Conservation (phyloP, 1,284 basidiomycete species). For the Moesziomyces parantarcticus region DNA sequence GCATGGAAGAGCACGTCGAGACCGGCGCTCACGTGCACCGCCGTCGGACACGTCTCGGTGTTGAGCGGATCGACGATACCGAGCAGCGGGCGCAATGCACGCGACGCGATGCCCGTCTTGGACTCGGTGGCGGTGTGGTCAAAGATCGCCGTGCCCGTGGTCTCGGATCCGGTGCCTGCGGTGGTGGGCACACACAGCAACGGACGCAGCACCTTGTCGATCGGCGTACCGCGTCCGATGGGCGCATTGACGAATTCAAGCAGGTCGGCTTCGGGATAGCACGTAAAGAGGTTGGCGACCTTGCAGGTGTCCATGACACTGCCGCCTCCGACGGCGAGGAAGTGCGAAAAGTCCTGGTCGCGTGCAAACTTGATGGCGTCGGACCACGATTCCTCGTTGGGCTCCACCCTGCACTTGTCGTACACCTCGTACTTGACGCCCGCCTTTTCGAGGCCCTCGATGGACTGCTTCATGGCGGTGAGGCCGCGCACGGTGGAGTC, state of each 20-base stretch:
- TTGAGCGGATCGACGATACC: slow-evolving; percentile 88
- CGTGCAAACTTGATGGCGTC: slow-evolving; percentile 89
- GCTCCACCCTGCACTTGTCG: slow-evolving; percentile 86
- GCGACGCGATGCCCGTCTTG: slow-evolving; percentile 95
- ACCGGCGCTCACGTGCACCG: slow-evolving; percentile 89
- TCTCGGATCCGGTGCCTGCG: slow-evolving; percentile 87
- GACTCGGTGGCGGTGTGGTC: slow-evolving; percentile 79
- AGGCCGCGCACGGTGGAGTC: slow-evolving; percentile 86
- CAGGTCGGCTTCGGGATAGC: slow-evolving; percentile 87
- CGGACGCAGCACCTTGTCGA: slow-evolving; percentile 80
- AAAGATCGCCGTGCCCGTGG: slow-evolving; percentile 95
- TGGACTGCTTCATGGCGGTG: slow-evolving; percentile 83
- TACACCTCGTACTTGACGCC: slow-evolving; percentile 85
- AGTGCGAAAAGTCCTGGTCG: slow-evolving; percentile 87
- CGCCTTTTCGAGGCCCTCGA: slow-evolving; percentile 79
- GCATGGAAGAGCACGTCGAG: slow-evolving; percentile 93
- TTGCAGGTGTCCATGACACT: slow-evolving; percentile 96
- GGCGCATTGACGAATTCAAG: slow-evolving; percentile 95
- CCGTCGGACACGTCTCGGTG: slow-evolving; percentile 77
- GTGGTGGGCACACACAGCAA: slow-evolving; percentile 95
- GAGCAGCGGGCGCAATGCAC: slow-evolving; percentile 87
- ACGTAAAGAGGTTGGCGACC: slow-evolving; percentile 81
- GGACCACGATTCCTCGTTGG: slow-evolving; percentile 79
- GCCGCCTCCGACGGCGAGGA: slow-evolving; percentile 81
- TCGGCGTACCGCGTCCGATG: slow-evolving; percentile 88